phyloP scores from a whole-genome alignment of 2,329 filamentous ascomycete species.

The Didymella pomorum region DNA sequence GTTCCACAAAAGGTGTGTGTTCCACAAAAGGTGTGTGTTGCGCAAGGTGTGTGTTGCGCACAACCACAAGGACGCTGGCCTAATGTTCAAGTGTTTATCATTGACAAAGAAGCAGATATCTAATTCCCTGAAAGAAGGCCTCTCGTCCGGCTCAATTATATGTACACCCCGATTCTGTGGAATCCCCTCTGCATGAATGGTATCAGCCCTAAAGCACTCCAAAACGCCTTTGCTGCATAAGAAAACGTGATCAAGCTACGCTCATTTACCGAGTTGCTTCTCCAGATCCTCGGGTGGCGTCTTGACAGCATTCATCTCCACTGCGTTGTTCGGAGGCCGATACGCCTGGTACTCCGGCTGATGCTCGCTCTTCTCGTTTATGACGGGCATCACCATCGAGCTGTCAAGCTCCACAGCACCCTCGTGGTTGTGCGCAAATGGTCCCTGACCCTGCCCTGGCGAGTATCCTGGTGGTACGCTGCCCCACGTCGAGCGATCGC shows the following conservation, averaged over 20 bases:
- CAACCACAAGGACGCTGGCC: neutral
- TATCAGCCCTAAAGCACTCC: constrained; percentile 9
- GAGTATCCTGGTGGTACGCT: constrained; percentile 44
- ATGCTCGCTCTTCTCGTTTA: constrained; percentile 24
- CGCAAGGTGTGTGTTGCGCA: neutral
- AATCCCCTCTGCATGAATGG: constrained; percentile 4
- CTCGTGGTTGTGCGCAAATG: constrained; percentile 21
- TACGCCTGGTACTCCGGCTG: constrained; percentile 38
- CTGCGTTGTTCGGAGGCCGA: constrained; percentile 30
- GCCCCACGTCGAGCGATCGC: constrained; percentile 34
- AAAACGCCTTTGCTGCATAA: constrained; percentile 13
- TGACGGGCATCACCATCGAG: constrained; percentile 27
- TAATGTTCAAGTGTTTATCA: neutral
- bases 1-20: too few species aligned
- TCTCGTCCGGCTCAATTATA: neutral
- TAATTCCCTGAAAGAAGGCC: constrained; percentile 8
- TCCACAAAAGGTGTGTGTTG: too few species aligned
- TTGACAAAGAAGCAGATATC: constrained; percentile 4
- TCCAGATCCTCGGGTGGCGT: constrained; percentile 37
- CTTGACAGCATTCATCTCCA: constrained; percentile 29
- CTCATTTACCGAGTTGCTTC: constrained; percentile 24
- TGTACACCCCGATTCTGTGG: constrained; percentile 4
- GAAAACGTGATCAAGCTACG: neutral
- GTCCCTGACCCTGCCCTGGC: constrained; percentile 26
- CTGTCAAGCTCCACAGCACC: constrained; percentile 28